phyloP scores from a whole-genome alignment of 805 yeast species.

The Ogataea parapolymorpha region DNA sequence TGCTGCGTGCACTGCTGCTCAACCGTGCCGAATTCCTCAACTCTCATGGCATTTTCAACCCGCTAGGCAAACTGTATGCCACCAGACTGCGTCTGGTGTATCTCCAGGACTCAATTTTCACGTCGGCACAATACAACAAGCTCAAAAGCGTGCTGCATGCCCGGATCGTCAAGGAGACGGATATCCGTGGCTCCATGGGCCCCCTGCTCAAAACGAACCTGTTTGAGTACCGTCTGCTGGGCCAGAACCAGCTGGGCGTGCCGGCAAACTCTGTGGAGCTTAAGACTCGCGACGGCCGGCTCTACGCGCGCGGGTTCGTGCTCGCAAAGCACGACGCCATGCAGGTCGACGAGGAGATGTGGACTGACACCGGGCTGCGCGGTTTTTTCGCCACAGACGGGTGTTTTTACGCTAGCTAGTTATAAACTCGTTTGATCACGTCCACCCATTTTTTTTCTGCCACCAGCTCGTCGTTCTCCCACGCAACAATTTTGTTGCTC shows the following conservation, averaged over 20 bases:
- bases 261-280: constrained; percentile 58
- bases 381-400: constrained; percentile 73
- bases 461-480: constrained; percentile 32
- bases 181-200: constrained; percentile 47
- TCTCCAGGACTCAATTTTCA: constrained; percentile 23
- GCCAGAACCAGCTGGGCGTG: constrained; percentile 48
- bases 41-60: constrained; percentile 47
- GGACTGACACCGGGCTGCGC: constrained; percentile 42
- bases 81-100: constrained; percentile 42
- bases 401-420: constrained; percentile 53
- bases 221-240: constrained; percentile 56
- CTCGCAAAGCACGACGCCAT: constrained; percentile 44
- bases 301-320: constrained; percentile 62
- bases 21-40: constrained; percentile 41
- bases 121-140: constrained; percentile 31
- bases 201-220: constrained; percentile 57
- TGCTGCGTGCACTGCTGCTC: constrained; percentile 28
- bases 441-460: constrained; percentile 36
- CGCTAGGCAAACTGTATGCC: constrained; percentile 27
- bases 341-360: constrained; percentile 45
- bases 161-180: constrained; percentile 51
- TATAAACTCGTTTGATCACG: constrained; percentile 33
- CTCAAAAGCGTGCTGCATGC: constrained; percentile 45
- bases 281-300: constrained; percentile 51
- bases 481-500: constrained; percentile 33